Evolutionary conservation across 106 monocot genomes (phyloP), one percentile per base, ranked within the genome.

Genomic region (Dendrobium officinale): DNA sequence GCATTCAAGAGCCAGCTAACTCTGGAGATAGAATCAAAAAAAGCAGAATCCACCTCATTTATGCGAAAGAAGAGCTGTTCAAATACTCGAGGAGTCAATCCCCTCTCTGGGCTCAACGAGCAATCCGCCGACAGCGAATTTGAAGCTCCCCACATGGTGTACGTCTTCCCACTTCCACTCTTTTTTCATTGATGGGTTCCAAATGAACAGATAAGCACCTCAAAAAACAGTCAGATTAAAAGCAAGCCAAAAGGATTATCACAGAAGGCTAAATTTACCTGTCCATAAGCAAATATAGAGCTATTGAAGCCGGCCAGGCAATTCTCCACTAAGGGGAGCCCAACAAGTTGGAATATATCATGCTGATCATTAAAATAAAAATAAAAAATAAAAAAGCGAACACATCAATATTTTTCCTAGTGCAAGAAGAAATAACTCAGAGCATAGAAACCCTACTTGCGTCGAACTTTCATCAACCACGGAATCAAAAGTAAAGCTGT

Each of bases 121-220:
- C 78, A 78, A 48, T 87, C 89, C 37, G 81, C 87, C 27, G 83
- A 83, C 72, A 92, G 83, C 43, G 89, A 80, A 44, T 78, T 85
- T 9, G 85, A 44, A 58, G 95, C 90, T 54, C 95, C 95, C 95
- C 92, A 95, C 95, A 95, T 95, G 3, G 95, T 92, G 73, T 95
- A 95, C 5, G 95, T 95, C 82, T 95, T 95, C 13, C 95, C 95
- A 78, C 95, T 92, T 42, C 95, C 95, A 49, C 92, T 95, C 95
- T 95, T 73, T 72, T 77, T n/a, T 13, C 51, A 19, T n/a, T 51
- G 9, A 47, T 51, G 51, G 9, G 51, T 51, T 51, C 51, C 42
- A 18, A 76, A 42, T 24, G 11, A 27, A 76, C 7, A 66, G n/a
- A 67, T n/a, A 77, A 75, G 24, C 40, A 24, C 26, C 64, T 11